phyloP scores from a whole-genome alignment of 805 yeast genomes.

The Ogataea ganodermae region DNA sequence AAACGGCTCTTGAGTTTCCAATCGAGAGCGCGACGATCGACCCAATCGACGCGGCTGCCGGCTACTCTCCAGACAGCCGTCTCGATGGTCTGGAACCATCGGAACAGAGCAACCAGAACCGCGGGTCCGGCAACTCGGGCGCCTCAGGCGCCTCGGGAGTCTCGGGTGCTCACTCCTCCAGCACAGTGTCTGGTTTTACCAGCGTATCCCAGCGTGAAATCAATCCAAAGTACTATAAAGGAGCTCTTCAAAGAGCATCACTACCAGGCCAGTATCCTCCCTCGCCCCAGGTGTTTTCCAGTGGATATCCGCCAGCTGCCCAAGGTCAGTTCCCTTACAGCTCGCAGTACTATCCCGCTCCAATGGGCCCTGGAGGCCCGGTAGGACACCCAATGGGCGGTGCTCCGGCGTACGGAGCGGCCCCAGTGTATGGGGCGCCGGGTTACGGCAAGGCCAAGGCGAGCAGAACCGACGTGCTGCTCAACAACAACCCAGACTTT shows the following conservation, averaged over 20 bases:
- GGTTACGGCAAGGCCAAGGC: conserved; percentile 14
- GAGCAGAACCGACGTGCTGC: conserved; percentile 42
- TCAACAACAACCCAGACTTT: conserved; percentile 54
- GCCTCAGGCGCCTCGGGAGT: conserved; percentile 8
- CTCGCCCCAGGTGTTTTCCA: conserved; percentile 10
- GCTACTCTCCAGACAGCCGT: conserved; percentile 17
- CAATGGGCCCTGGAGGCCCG: conserved; percentile 9
- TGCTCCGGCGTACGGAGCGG: conserved; percentile 10
- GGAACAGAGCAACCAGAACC: not conserved
- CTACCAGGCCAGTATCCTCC: conserved; percentile 27
- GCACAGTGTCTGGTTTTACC: conserved; percentile 64
- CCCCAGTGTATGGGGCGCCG: not conserved
- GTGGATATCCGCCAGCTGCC: conserved; percentile 9
- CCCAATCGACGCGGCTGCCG: conserved; percentile 2
- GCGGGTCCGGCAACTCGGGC: not conserved
- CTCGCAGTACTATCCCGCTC: conserved; percentile 24
- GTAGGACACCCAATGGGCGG: conserved; percentile 24
- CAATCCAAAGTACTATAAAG: conserved; percentile 55
- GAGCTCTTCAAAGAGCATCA: conserved; percentile 31
- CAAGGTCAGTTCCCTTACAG: conserved; percentile 25
- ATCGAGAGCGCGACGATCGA: conserved; percentile 6
- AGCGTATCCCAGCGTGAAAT: conserved; percentile 77
- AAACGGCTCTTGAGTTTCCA: conserved; percentile 4
- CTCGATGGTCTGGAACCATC: conserved; percentile 10
- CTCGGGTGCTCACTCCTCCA: conserved; percentile 25